Conservation (phyloP, 2,329 filamentous ascomycete species). For the Trichocomaceae sp. region DNA sequence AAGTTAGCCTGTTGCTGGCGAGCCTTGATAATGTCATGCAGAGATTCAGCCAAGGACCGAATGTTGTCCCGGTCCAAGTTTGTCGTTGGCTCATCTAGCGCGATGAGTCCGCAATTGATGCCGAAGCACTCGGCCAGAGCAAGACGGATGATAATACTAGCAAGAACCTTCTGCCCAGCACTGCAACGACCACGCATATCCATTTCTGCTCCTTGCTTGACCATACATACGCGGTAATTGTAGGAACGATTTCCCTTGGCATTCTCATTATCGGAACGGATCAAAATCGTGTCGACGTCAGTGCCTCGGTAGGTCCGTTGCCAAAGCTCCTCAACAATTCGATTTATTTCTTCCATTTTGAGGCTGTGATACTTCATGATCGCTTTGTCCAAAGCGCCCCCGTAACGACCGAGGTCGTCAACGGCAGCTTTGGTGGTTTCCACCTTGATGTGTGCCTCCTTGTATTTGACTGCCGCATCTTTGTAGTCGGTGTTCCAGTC, state of each 20-base stretch:
- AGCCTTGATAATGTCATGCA: conserved; percentile 79
- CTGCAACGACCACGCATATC: conserved; percentile 98
- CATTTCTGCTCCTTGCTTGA: conserved; percentile 96
- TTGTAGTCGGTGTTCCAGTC: conserved; percentile 87
- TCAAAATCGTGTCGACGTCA: conserved; percentile 93
- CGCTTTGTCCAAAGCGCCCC: conserved; percentile 79
- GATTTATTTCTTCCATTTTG: conserved; percentile 98
- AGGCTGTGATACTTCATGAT: conserved; percentile 95
- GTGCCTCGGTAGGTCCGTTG: conserved; percentile 93
- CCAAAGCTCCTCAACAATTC: conserved; percentile 94
- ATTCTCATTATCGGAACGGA: conserved; percentile 82
- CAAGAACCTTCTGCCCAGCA: conserved; percentile 92
- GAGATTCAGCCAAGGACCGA: conserved; percentile 71
- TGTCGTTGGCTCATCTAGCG: conserved; percentile 94
- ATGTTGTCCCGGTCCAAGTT: conserved; percentile 97
- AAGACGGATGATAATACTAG: conserved; percentile 93
- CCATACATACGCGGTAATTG: conserved; percentile 97
- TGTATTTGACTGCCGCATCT: conserved; percentile 71
- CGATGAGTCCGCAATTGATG: conserved; percentile 90
- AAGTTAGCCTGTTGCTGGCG: conserved; percentile 87
- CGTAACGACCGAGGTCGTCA: conserved; percentile 79
- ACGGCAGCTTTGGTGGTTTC: conserved; percentile 89
- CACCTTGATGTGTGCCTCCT: conserved; percentile 80
- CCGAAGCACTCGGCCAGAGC: conserved; percentile 96
- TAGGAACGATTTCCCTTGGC: conserved; percentile 71